Percentiles rank a stretch among this genome's conserved stretches.
Evolutionary conservation across 2,329 filamentous ascomycete genomes (phyloP).

Genomic region (Fusarium scirpi): DNA sequence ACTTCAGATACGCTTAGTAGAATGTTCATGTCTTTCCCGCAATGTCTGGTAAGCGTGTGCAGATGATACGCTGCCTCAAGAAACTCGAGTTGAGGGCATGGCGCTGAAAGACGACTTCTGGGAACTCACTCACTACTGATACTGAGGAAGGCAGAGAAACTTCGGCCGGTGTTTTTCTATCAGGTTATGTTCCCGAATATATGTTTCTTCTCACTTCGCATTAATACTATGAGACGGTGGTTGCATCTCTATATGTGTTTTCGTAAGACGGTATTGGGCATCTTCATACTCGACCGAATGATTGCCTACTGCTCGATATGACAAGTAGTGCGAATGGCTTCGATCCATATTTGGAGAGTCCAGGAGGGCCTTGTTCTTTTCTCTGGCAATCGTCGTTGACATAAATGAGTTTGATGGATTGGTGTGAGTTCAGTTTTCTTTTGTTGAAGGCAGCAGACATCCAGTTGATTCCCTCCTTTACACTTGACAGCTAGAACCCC

Average conservation of each 20-base stretch:
- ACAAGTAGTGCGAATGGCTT: background rate
- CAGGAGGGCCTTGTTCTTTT: background rate
- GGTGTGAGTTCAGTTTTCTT: too few relatives aligned
- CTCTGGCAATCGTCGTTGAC: background rate
- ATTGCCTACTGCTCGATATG: background rate
- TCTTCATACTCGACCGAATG: background rate
- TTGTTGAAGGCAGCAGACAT: background rate
- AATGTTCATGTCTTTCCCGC: background rate
- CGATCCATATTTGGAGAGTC: background rate
- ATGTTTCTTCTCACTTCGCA: background rate
- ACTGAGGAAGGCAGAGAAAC: background rate
- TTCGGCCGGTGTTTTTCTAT: background rate
- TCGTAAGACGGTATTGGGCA: too few relatives aligned
- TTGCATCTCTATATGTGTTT: background rate
- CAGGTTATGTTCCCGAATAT: fast-evolving
- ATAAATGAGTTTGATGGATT: background rate
- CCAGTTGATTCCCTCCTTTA: background rate
- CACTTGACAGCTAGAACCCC: background rate
- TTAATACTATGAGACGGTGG: background rate
- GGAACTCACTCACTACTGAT: background rate
- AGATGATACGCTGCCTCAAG: background rate
- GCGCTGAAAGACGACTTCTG: background rate
- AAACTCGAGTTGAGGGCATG: background rate
- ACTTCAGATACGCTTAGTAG: background rate
- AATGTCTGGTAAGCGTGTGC: too few relatives aligned